Evolutionary conservation across 2,329 filamentous ascomycete species (phyloP).

Genomic region (Ophiocordyceps polyrhachis-furcata): DNA sequence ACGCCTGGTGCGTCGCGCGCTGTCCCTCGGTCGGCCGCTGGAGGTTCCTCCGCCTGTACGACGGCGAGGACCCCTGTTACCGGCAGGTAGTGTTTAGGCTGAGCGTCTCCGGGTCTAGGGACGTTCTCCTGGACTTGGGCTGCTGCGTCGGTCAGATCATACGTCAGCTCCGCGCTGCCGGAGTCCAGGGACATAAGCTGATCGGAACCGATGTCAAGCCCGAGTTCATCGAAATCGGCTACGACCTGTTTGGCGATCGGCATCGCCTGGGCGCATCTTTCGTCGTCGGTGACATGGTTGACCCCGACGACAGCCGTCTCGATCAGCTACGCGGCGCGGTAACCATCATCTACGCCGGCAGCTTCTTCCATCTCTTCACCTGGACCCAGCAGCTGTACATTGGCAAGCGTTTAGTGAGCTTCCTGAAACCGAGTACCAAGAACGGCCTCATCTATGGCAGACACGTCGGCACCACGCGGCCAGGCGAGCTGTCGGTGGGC

Average conservation of each 20-base stretch:
- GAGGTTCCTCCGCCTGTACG: constrained; percentile 27
- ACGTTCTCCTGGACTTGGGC: constrained; percentile 28
- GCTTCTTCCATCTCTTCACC: constrained; percentile 31
- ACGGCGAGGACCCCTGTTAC: constrained; percentile 22
- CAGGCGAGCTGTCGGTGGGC: constrained; percentile 6
- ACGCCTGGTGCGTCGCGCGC: constrained; percentile 24
- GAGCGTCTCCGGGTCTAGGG: constrained; percentile 16
- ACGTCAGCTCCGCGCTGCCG: constrained; percentile 29
- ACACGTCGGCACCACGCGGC: constrained; percentile 23
- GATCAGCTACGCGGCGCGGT: constrained; percentile 18
- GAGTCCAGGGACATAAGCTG: constrained; percentile 27
- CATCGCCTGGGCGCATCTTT: constrained; percentile 26
- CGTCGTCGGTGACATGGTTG: constrained; percentile 30
- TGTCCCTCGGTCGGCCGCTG: constrained; percentile 29
- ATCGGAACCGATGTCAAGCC: constrained; percentile 29
- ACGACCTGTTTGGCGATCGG: constrained; percentile 44
- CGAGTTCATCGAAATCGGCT: constrained; percentile 37
- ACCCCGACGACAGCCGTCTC: constrained; percentile 18
- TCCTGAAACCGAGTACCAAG: constrained; percentile 23
- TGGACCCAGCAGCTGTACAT: constrained; percentile 27
- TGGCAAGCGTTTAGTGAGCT: constrained; percentile 23
- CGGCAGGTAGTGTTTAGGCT: constrained; percentile 23
- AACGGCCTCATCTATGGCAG: constrained; percentile 31
- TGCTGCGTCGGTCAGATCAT: constrained; percentile 32
- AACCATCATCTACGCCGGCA: constrained; percentile 28